Evolutionary conservation across 2,329 filamentous ascomycete genomes (phyloP).

Genomic region (Chaetomiaceae sp.): DNA sequence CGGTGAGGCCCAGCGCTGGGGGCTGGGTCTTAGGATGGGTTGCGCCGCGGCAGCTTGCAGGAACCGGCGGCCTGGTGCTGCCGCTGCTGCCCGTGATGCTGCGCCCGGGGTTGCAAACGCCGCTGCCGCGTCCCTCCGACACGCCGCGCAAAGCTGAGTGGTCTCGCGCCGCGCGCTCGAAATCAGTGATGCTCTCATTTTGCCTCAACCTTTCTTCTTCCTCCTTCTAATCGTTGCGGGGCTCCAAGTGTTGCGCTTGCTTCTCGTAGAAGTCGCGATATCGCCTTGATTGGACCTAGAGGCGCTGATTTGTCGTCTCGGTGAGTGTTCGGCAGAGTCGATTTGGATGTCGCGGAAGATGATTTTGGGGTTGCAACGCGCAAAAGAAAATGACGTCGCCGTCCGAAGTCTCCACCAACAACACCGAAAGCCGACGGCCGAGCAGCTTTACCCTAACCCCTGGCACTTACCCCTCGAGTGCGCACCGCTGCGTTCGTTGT

Average conservation of each 20-base stretch:
- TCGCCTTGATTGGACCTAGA: too few species aligned
- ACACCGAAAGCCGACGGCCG: slow-evolving; percentile 7
- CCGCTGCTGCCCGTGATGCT: not conserved
- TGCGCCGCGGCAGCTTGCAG: not conserved
- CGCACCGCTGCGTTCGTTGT: too few species aligned
- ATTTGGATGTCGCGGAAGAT: not conserved
- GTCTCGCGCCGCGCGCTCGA: slow-evolving; percentile 16
- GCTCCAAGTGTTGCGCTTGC: too few species aligned
- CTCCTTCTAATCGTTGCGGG: not conserved
- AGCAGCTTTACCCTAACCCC: slow-evolving; percentile 14
- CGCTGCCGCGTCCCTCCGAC: slow-evolving; percentile 10
- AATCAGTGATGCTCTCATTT: slow-evolving; percentile 19
- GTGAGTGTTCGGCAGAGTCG: too few species aligned
- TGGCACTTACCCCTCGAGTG: not conserved
- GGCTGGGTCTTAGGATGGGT: not conserved
- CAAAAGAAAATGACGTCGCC: slow-evolving; percentile 22
- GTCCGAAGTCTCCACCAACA: not conserved
- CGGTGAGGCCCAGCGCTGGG: not conserved
- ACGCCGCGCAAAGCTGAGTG: slow-evolving; percentile 19
- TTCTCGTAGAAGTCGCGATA: too few species aligned
- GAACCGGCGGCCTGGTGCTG: not conserved
- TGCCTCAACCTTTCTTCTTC: not conserved
- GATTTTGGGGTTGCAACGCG: not conserved
- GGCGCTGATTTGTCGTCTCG: too few species aligned
- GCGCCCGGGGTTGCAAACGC: not conserved